Evolutionary conservation across 495 filamentous ascomycete genomes (phyloP).

Genomic region (Xylaria nigripes): DNA sequence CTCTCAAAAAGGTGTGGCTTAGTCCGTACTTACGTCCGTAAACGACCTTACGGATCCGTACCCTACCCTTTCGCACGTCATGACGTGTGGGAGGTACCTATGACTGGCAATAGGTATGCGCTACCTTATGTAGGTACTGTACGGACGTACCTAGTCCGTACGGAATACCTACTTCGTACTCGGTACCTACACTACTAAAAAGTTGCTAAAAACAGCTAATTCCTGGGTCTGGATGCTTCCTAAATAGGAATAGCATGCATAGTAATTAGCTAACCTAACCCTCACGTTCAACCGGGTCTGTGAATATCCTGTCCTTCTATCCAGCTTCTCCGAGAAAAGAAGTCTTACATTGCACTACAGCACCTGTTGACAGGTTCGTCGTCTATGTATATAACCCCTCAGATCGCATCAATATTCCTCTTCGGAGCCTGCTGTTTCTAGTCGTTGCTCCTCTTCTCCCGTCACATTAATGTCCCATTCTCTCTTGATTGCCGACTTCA

Average conservation of each 20-base stretch:
- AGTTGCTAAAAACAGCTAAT: too few relatives aligned
- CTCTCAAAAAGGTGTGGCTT: too few relatives aligned
- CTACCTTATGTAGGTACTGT: too few relatives aligned
- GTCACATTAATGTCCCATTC: not conserved
- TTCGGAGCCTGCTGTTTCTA: not conserved
- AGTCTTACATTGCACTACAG: not conserved
- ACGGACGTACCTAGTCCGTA: too few relatives aligned
- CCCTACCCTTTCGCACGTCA: too few relatives aligned
- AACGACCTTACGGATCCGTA: too few relatives aligned
- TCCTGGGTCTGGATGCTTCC: not conserved
- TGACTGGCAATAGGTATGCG: too few relatives aligned
- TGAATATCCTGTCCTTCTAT: not conserved
- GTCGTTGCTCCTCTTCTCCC: not conserved
- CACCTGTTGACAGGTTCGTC: not conserved
- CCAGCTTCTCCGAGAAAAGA: not conserved
- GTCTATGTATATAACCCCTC: not conserved
- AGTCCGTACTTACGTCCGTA: too few relatives aligned
- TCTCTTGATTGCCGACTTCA: constrained; percentile 11
- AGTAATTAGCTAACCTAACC: not conserved
- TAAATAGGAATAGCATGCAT: not conserved
- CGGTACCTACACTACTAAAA: too few relatives aligned
- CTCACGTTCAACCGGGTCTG: not conserved
- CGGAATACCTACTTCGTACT: too few relatives aligned
- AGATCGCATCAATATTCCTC: not conserved
- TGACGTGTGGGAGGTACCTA: too few relatives aligned